Evolutionary conservation across 2,329 filamentous ascomycete genomes (phyloP), one percentile per base, ranked within the genome.

Genomic region (Saccharata proteae): DNA sequence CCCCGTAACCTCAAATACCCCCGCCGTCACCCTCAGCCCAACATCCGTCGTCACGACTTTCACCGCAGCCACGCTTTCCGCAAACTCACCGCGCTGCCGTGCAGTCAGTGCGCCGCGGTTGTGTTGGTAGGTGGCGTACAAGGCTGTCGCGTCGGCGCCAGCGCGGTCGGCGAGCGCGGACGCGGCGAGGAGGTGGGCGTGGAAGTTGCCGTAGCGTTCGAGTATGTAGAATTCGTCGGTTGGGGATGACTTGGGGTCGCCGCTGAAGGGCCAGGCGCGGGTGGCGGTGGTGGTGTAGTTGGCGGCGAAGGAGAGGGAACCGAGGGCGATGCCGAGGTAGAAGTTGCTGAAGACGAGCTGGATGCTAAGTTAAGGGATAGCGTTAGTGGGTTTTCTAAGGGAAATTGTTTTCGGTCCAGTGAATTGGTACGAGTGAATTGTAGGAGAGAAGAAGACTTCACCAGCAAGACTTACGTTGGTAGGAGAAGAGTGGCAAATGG

Each of bases 281-380:
- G 75, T 79, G 14, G 54, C 54, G 15, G 61, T 64, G 2, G 50
- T 52, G 0, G 74, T 79, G 39, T 77, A 79, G 16, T 62, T 60
- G 0, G 64, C 50, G 1, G 71, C 72, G 25, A 62, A 64, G 6
- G 65, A 55, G 0, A 78, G 55, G 0, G 72, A 67, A 1, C 74
- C 73, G 25, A 65, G 59, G 0, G 72, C 68, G 37, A 77, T 77
- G 2, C 73, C 73, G 1, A 77, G 55, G 45, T 78, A 77, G 44
- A 78, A 73, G 47, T 77, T 77, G 44, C 61, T 62, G 50, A 78
- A 78, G n/a, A 75, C 67, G 0, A 77, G 62, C 45, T 78, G 73
- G 36, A 77, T 75, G 0, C 61, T 67, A 25, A 1, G 2, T 12
- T 19, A 13, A 9, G 24, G 10, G 7, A 14, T 19, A 7, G 19